Base-by-base conservation (phyloP, 2,329 filamentous ascomycete species). In the Alternaria panax region DNA sequence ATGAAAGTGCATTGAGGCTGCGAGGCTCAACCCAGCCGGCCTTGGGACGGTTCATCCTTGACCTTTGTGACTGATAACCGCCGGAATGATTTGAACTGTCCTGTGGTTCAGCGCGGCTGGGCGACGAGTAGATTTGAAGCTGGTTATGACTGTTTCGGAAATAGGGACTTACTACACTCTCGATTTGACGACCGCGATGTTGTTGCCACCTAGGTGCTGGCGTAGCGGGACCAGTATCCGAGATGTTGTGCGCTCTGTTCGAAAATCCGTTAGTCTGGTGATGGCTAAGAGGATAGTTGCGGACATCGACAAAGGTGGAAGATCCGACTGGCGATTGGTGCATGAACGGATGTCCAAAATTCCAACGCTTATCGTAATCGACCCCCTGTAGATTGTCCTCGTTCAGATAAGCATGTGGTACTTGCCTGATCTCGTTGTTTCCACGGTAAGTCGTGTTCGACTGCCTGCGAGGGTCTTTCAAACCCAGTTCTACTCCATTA, bases 151-250 rank as follows among this genome's bases (percentile, higher is more conserved):
- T 68, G 59, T 55, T 67, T 45, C 61, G 66, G 62, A 81, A 80
- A 62, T 79, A 80, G 9, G 79, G 77, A 74, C 79, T 81, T 68
- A 76, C 70, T 54, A 80, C 74, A 69, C 40, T 74, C 45, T 74
- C 65, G 50, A 66, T 52, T 55, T 67, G 63, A 16, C 51, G 57
- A 4, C 40, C 50, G n/a, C 68, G 61, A 43, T 67, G 59, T 12
- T 60, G 57, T 40, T 50, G 51, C 14, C 52, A 61, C n/a, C 34
- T 53, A 11, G 66, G 54, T 36, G 45, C 60, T 43, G 67, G 69
- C 3, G 67, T 69, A 9, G 61, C 24, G 1, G 59, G 51, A 20
- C 56, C 52, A 12, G 47, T 7, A 7, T 42, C 25, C 11, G 50
- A 18, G 5, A 59, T 36, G 18, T 63, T 47, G 14, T 60, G 36